phyloP scores from a whole-genome alignment of 495 filamentous ascomycete species.

The Parathielavia appendiculata region DNA sequence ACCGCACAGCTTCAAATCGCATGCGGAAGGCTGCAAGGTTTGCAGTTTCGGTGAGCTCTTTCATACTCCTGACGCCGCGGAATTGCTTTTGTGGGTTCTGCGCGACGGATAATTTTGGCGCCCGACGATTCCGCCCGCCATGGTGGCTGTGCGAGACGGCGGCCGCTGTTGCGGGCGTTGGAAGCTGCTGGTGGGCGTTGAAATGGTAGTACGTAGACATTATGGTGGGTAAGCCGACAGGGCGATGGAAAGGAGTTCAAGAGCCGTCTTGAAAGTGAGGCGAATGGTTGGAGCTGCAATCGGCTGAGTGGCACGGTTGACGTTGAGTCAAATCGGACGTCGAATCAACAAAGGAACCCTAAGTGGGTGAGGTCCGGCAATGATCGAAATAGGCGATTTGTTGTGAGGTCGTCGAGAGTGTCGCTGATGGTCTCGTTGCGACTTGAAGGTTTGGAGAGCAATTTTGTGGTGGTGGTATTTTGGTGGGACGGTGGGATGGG shows the following conservation, averaged over 20 bases:
- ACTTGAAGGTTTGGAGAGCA: conserved; percentile 16
- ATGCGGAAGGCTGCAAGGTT: conserved; percentile 70
- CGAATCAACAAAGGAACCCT: not conserved
- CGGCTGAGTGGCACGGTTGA: conserved; percentile 10
- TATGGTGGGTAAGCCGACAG: conserved; percentile 31
- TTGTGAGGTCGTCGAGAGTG: conserved; percentile 1
- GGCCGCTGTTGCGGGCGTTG: conserved; percentile 49
- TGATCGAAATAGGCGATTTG: not conserved
- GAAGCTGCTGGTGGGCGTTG: conserved; percentile 61
- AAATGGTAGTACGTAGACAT: conserved; percentile 78
- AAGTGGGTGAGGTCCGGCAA: not conserved
- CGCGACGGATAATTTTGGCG: conserved; percentile 70
- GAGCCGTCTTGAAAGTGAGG: conserved; percentile 20
- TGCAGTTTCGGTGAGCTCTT: conserved; percentile 77
- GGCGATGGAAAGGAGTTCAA: conserved; percentile 16
- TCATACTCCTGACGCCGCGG: conserved; percentile 74
- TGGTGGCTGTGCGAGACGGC: conserved; percentile 68
- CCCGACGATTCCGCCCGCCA: conserved; percentile 80
- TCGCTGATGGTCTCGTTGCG: conserved; percentile 16
- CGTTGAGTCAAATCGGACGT: not conserved
- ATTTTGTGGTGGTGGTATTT: conserved; percentile 20
- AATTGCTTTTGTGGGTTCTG: conserved; percentile 84
- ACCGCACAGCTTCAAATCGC: conserved; percentile 84
- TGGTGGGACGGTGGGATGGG: conserved; percentile 28
- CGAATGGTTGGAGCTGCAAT: conserved; percentile 18